A percentile compares a stretch with the other conserved stretches of the same genome.
phyloP scores from a whole-genome alignment of 108 stramenopile genomes.

The Nitzschia palea region DNA sequence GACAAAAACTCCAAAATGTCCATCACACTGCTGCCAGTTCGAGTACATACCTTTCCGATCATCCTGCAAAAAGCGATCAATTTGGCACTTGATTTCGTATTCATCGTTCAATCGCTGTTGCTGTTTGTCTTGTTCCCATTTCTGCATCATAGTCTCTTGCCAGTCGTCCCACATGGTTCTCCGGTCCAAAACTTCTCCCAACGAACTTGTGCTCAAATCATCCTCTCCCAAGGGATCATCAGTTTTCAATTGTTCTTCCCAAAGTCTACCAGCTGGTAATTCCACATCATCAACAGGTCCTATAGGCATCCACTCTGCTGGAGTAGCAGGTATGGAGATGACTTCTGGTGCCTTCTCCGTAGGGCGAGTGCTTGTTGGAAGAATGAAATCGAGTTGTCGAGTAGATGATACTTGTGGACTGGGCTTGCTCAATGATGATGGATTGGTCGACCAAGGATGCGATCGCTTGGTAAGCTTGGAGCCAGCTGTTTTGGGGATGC shows the following conservation, averaged over 20 bases:
- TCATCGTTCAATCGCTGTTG: constrained; percentile 1
- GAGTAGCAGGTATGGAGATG: background rate
- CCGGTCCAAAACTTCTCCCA: background rate
- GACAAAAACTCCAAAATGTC: background rate
- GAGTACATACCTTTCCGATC: constrained; percentile 12
- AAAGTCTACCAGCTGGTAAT: constrained; percentile 37
- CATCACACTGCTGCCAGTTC: background rate
- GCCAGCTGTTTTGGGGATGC: constrained; percentile 2
- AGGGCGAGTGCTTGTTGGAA: background rate
- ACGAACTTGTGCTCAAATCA: constrained; percentile 13
- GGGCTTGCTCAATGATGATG: background rate
- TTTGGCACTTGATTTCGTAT: constrained; percentile 5
- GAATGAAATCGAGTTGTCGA: constrained; percentile 2
- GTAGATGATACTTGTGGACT: background rate
- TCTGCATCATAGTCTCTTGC: constrained; percentile 2
- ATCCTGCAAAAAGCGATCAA: constrained; percentile 6
- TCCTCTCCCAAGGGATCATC: constrained; percentile 23
- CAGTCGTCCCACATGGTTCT: constrained; percentile 23
- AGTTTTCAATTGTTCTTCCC: constrained; percentile 27
- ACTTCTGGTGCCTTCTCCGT: background rate
- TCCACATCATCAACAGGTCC: constrained; percentile 37
- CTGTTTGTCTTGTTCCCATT: constrained; percentile 14
- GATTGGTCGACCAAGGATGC: constrained; percentile 1
- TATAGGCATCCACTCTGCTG: background rate
- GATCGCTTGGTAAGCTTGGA: background rate